These are phyloP conservation scores for Fusarium avenaceum DNA, from an alignment of 2,329 filamentous ascomycete genomes.

Conservation along the genomic window DNA sequence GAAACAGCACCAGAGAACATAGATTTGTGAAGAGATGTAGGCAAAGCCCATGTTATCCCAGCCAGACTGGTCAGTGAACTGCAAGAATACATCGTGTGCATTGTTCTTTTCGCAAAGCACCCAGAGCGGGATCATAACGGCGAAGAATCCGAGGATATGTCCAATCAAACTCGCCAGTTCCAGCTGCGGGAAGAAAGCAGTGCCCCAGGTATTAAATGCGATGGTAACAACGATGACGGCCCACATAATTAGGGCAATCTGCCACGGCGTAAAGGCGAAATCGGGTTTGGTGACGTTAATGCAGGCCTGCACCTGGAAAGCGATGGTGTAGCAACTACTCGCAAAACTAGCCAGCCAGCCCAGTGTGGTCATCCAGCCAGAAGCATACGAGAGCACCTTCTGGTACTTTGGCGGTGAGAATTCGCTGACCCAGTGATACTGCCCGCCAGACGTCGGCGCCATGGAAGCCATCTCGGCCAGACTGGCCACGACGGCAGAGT, in stretches of 20 bases:
- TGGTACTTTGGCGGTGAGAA: constrained; percentile 27
- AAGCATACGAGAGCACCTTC: constrained; percentile 26
- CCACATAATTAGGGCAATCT: constrained; percentile 37
- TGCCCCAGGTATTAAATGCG: constrained; percentile 31
- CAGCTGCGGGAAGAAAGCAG: constrained; percentile 29
- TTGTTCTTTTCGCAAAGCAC: constrained; percentile 30
- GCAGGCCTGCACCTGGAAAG: constrained; percentile 32
- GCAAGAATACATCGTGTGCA: constrained; percentile 20
- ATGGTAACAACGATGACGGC: constrained; percentile 30
- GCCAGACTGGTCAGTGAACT: constrained; percentile 31
- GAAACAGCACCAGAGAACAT: constrained; percentile 33
- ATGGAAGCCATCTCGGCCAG: constrained; percentile 37
- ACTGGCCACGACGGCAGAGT: constrained; percentile 29
- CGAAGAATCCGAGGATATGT: constrained; percentile 20
- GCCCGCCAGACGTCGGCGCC: constrained; percentile 32
- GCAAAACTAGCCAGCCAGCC: constrained; percentile 36
- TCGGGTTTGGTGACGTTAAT: constrained; percentile 34
- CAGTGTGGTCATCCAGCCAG: constrained; percentile 31
- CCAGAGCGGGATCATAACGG: constrained; percentile 30
- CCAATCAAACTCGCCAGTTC: constrained; percentile 27
- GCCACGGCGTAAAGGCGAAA: constrained; percentile 24
- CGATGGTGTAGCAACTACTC: constrained; percentile 32
- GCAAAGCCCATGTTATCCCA: constrained; percentile 37
- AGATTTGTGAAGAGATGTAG: constrained; percentile 31
- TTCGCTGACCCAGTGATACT: constrained; percentile 36